Conservation (phyloP, 768 basidiomycete species). For the Chalciporus chontae region DNA sequence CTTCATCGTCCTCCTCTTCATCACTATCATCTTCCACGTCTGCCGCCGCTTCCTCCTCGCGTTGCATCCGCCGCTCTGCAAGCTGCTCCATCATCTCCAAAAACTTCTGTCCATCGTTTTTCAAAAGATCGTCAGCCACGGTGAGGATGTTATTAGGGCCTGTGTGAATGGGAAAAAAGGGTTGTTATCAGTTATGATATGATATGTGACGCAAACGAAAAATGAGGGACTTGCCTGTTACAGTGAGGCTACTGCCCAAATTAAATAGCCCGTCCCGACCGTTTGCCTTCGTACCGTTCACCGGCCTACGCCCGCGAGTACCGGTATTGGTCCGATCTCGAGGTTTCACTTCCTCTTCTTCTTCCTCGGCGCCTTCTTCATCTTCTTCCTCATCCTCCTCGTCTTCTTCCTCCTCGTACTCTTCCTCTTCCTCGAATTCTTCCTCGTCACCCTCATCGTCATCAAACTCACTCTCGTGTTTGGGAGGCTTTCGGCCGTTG, state of each 20-base stretch:
- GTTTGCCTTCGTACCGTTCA: conserved; percentile 44
- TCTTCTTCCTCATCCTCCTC: conserved; percentile 72
- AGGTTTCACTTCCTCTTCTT: conserved; percentile 47
- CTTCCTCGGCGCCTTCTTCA: conserved; percentile 62
- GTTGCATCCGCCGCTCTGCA: conserved; percentile 88
- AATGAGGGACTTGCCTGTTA: conserved; percentile 55
- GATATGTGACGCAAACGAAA: conserved; percentile 6
- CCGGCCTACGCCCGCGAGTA: conserved; percentile 37
- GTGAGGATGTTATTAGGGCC: conserved; percentile 94
- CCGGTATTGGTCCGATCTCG: conserved; percentile 33
- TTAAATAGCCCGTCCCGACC: conserved; percentile 71
- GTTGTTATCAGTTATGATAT: conserved; percentile 4
- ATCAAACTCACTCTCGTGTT: conserved; percentile 62
- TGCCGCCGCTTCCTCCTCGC: conserved; percentile 70
- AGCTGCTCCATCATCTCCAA: conserved; percentile 99
- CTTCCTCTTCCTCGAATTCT: conserved; percentile 52
- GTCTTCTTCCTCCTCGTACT: conserved; percentile 58
- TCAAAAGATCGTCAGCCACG: conserved; percentile 96
- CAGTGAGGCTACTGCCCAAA: conserved; percentile 79
- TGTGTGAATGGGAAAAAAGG: conserved; percentile 30
- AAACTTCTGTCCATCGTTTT: conserved; percentile 99
- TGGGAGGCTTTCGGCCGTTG: conserved; percentile 41
- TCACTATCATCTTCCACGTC: conserved; percentile 63
- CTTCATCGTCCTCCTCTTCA: conserved; percentile 57
- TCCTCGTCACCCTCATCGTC: conserved; percentile 61